A percentile compares a stretch with the other conserved stretches of the same genome.
These are phyloP conservation scores for Colletotrichum lentis DNA, from an alignment of 2,329 filamentous ascomycete species.

Conservation along the genomic window DNA sequence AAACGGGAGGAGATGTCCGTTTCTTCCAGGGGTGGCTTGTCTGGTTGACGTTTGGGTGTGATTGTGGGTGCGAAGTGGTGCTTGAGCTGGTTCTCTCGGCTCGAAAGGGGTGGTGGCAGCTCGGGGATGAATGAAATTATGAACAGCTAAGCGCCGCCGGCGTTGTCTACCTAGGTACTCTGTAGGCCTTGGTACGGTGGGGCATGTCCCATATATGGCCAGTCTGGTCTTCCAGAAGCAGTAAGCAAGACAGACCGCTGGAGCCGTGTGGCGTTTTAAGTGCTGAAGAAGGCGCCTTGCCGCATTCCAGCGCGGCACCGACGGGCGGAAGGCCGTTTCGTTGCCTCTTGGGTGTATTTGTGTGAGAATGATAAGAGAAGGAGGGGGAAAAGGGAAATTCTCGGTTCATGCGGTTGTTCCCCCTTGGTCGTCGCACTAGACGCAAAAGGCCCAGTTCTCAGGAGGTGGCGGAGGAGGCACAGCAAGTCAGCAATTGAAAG, in stretches of 20 bases:
- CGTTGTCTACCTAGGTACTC: neutral
- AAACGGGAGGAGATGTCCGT: neutral
- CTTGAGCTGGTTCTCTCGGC: conserved; percentile 3
- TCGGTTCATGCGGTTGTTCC: conserved; percentile 21
- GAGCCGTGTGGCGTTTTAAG: conserved; percentile 20
- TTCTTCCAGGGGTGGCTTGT: neutral
- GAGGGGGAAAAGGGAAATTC: too few relatives aligned
- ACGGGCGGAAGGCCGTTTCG: neutral
- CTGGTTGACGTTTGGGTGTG: conserved; percentile 18
- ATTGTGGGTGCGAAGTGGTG: neutral
- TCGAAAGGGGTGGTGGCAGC: conserved; percentile 7
- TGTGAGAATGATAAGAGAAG: neutral
- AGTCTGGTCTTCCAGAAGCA: conserved; percentile 30
- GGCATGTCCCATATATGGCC: conserved; percentile 25
- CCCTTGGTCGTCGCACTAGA: neutral
- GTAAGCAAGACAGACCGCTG: conserved; percentile 31
- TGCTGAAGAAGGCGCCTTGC: conserved; percentile 21
- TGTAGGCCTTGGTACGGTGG: conserved; percentile 14
- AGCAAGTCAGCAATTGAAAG: neutral
- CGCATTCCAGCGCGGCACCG: conserved; percentile 23
- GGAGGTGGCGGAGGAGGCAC: conserved; percentile 13
- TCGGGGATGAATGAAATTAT: neutral
- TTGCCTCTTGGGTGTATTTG: neutral
- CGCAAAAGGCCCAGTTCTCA: neutral
- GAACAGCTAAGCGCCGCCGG: neutral